phyloP scores from a whole-genome alignment of 75 land plant genomes.

The Selaginella moellendorffii region DNA sequence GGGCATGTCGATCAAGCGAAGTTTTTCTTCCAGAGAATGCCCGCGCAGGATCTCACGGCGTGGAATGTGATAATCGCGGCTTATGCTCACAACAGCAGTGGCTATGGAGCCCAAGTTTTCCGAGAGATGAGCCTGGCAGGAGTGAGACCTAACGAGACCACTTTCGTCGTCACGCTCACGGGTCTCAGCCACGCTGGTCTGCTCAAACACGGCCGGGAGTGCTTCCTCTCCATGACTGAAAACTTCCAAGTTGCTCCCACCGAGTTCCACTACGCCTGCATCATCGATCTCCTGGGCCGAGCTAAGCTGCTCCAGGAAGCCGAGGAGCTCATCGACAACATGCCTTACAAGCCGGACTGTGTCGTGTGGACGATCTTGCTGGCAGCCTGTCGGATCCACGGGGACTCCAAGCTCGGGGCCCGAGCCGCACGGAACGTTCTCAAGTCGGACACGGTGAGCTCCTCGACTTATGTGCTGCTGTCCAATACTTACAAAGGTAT shows the following conservation, averaged over 20 bases:
- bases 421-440: background rate
- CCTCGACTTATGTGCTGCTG: background rate
- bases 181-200: background rate
- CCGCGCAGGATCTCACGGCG: background rate
- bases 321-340: background rate
- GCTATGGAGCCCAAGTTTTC: background rate
- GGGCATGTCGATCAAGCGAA: background rate
- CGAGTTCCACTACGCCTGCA: background rate
- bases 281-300: background rate
- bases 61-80: background rate
- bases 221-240: background rate
- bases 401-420: background rate
- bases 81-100: background rate
- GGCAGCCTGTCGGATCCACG: background rate
- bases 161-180: background rate
- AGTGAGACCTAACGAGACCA: background rate
- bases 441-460: background rate
- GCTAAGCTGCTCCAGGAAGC: background rate
- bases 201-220: background rate
- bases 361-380: background rate
- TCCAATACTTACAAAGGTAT: too few relatives aligned
- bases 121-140: background rate
- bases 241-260: background rate
- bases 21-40: background rate
- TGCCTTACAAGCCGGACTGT: background rate